Evolutionary conservation across 2,329 filamentous ascomycete genomes (phyloP).

Genomic region (Alternaria gansuensis): DNA sequence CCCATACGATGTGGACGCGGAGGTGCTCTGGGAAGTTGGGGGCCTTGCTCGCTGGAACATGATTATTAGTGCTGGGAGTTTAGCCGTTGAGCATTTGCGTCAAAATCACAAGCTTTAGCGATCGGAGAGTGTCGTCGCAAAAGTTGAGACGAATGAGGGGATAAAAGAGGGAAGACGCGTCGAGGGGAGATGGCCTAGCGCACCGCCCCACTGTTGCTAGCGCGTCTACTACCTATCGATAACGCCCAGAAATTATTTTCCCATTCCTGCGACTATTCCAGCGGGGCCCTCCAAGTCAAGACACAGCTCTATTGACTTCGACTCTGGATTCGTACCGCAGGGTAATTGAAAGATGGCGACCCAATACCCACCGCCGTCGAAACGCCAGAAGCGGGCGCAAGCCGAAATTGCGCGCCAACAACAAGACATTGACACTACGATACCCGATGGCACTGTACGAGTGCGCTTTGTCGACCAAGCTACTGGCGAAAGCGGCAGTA

Average conservation of each 20-base stretch:
- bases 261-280: neutral
- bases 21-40: constrained; percentile 46
- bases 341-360: constrained; percentile 72
- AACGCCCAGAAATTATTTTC: constrained; percentile 34
- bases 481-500: constrained; percentile 72
- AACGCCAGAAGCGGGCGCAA: constrained; percentile 81
- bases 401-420: constrained; percentile 76
- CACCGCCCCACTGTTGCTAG: constrained; percentile 32
- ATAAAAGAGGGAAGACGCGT: constrained; percentile 16
- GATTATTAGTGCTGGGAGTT: constrained; percentile 32
- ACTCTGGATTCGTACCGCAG: neutral
- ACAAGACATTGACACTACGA: constrained; percentile 72
- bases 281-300: constrained; percentile 1
- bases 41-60: constrained; percentile 41
- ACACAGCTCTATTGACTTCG: constrained; percentile 1
- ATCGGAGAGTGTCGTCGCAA: constrained; percentile 1
- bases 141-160: constrained; percentile 5
- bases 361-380: constrained; percentile 82
- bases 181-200: constrained; percentile 25
- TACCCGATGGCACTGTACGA: constrained; percentile 78
- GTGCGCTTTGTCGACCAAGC: constrained; percentile 89
- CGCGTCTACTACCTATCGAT: constrained; percentile 40
- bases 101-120: constrained; percentile 4
- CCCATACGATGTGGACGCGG: constrained; percentile 45
- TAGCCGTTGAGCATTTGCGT: constrained; percentile 31